Evolutionary conservation across 1,139 yeast genomes (phyloP), one percentile per base, ranked within the genome.

Genomic region (Diutina scorzettiae): DNA sequence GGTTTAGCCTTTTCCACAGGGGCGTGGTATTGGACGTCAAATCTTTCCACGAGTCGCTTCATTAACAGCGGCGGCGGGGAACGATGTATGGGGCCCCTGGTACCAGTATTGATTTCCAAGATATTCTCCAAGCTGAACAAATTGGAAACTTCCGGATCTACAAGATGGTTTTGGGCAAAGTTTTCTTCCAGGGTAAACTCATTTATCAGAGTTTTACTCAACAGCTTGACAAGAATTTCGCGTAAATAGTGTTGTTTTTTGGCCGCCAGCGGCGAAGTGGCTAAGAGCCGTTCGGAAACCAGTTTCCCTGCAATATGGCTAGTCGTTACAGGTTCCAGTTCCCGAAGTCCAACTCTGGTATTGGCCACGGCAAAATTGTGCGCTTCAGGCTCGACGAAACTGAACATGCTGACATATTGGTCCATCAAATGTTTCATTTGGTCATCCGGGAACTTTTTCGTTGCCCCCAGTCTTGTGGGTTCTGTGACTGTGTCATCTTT

Each of bases 121-220:
- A 65, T 54, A 47, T 65, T 66, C 4, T 41, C 39, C 23, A 48
- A 42, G 17, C 46, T 48, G 21, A 46, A 45, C 40, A 63, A 44
- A 43, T 62, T 65, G 28, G 62, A 47, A 41, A 60, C 46, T 3
- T 43, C 33, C 11, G 14, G 14, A 9, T 21, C 39, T 4, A 34
- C 39, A 12, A 47, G 31, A 17, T 44, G 42, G 3, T 44, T 45
- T 11, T 43, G 46, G 12, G 62, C 56, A 44, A 65, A 54, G 37
- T 57, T 47, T 9, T 55, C 57, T 17, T 44, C 43, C 23, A 53
- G 53, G 23, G 65, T 52, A 42, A 64, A 61, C 0, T 53, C 49
- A 4, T 54, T 52, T 42, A 47, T 41, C 17, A 44, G 40, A 2
- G 39, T 34, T 3, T 42, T 42, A 8, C 40, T 40, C 14, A 49